Evolutionary conservation across 306 rosid genomes (phyloP), one percentile per base, ranked within the genome.

Genomic region (Trifolium pratense): DNA sequence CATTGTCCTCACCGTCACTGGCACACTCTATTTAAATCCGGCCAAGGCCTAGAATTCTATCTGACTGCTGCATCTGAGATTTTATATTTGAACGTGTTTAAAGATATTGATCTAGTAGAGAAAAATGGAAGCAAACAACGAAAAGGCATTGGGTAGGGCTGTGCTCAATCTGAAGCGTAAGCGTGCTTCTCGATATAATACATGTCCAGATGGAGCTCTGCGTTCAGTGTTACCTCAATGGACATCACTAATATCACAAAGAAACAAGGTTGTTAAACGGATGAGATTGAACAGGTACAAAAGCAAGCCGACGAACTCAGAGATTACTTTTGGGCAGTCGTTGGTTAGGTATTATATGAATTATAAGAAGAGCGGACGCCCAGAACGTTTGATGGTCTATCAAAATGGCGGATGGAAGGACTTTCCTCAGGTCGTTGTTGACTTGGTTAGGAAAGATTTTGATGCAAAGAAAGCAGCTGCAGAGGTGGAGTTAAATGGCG

Each of bases 311-410:
- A 64, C 77, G 48, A 80, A 68, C 14, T 29, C 43, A 57, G 89
- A 76, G 66, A 17, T 80, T 82, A 75, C 20, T 71, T 63, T 51
- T 52, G 70, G 79, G 20, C 75, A 12, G 60, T 76, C 91, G 23
- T 83, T 89, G 53, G 80, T 74, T 52, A 68, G 80, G 52, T 79
- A 75, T 45, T 94, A 91, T 79, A 75, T 75, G 55, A 94, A 88
- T 66, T 94, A 81, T 81, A 78, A 76, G 68, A 89, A 66, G 81
- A 94, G 88, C 36, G 90, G 92, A 62, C 76, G 78, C 67, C 98
- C 97, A 3, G 83, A 89, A 13, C 91, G 91, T 9, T 77, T 94
- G 77, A 83, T 94, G 97, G 82, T 85, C 79, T 79, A 89, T 73
- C 80, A 86, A 68, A 83, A 84, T 73, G 92, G 89, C 5, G 90